Evolutionary conservation across 2,329 filamentous ascomycete genomes (phyloP).

Genomic region (Xylogone sp.): DNA sequence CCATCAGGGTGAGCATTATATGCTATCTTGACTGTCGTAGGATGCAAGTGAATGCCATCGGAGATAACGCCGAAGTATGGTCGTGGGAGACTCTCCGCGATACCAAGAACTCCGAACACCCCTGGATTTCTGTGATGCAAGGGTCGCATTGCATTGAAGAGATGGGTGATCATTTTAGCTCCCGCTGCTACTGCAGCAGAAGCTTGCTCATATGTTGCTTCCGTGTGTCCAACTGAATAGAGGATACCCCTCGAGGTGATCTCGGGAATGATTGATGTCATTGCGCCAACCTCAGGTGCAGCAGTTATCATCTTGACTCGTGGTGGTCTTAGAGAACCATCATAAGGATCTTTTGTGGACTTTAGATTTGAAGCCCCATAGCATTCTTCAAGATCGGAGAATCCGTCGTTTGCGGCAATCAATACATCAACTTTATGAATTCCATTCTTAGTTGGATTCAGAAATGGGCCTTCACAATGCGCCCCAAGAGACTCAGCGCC

Average conservation of each 20-base stretch:
- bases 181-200: conserved; percentile 67
- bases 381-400: conserved; percentile 64
- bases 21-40: conserved; percentile 83
- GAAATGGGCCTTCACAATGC: conserved; percentile 87
- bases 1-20: conserved; percentile 82
- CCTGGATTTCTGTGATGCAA: conserved; percentile 89
- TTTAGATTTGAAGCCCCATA: conserved; percentile 70
- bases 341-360: conserved; percentile 28
- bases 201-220: conserved; percentile 82
- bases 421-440: conserved; percentile 77
- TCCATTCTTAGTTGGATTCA: conserved; percentile 79
- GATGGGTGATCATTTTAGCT: conserved; percentile 84
- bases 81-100: conserved; percentile 46
- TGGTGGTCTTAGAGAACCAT: conserved; percentile 26
- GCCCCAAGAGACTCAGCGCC: conserved; percentile 86
- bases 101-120: conserved; percentile 80
- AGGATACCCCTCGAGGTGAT: conserved; percentile 64
- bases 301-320: conserved; percentile 77
- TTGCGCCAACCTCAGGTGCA: conserved; percentile 74
- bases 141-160: conserved; percentile 92
- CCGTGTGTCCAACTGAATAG: conserved; percentile 81
- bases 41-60: conserved; percentile 87
- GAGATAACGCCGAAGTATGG: conserved; percentile 88
- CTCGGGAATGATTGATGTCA: conserved; percentile 64
- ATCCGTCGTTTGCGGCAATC: conserved; percentile 53